Evolutionary conservation across 345 rosid species (phyloP), one percentile per base, ranked within the genome.

Genomic region (Syzygium aqueum): DNA sequence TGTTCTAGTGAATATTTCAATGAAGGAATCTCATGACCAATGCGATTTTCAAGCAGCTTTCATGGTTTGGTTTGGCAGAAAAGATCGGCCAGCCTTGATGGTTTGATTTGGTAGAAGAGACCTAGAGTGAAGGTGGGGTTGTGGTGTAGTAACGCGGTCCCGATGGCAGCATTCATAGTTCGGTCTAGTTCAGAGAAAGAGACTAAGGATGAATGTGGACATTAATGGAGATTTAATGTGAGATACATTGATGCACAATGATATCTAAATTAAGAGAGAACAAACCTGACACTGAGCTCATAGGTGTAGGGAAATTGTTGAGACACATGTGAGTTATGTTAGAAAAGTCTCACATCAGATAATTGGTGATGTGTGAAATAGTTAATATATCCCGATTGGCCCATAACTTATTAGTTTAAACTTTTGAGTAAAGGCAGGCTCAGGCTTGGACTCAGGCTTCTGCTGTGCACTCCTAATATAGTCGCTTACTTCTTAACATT

Each of bases 391-490:
- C 21, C 37, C 10, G 2, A 2, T 37, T 4, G 0, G 1, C 3
- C 21, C 46, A 67, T 67, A 67, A 67, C 43, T 67, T 12, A 1
- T 9, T 4, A 1, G 1, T 2, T 73, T 73, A 73, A 73, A 0
- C 8, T 73, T 16, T 73, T 19, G 13, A 33, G 5, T 73, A 73
- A 33, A 73, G 8, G 2, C 9, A 8, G 6, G 5, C 80, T 73
- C 5, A 7, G 22, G 46, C 5, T 73, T 65, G 12, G 11, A 65
- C 43, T 30, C 21, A 8, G 10, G 43, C 43, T 30, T 65, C 21
- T 30, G 22, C 0, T 8, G 0, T 4, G 5, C 2, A 22, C 46
- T 33, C 25, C 22, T 46, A 33, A 17, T 10, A 33, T 13, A 0
- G 80, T 67, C 21, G 5, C 3, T 73, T 46, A 33, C 25, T 33